Evolutionary conservation across 2,329 filamentous ascomycete species (phyloP), one percentile per base, ranked within the genome.

Genomic region (Phaeosphaeria sp.): DNA sequence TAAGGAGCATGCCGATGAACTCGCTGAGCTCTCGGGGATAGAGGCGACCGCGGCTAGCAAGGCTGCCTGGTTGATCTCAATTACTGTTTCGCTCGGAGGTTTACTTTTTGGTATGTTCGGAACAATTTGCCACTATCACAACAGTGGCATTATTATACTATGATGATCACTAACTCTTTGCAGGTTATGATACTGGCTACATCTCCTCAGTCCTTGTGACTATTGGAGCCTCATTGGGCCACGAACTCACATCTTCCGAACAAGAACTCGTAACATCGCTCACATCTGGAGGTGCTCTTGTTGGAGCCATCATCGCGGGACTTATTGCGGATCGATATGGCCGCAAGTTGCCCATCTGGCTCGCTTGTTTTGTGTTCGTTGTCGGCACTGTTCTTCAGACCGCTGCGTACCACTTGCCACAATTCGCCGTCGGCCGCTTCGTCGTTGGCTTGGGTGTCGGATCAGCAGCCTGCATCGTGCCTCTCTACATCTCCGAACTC

Each of bases 211-310:
- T 79, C 1, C 66, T 79, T 13, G 76, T 79, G 11, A 76, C 72
- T 0, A 71, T 78, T 25, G 74, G 75, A 17, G 72, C 52, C 2
- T 72, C 69, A 13, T 70, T 78, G 17, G 72, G 73, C 27, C 68
- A 68, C 25, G 59, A 62, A 30, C 64, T 74, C 43, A 70, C 57
- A 7, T 70, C 72, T 10, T 69, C 64, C 2, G 75, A 79, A 60
- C 73, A 78, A 54, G 76, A 78, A 56, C 67, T 76, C 6, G 74
- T 78, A 44, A 78, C 76, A n/a, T 74, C 74, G 13, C 65, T 79
- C 36, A 76, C 72, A 41, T 75, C 74, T 20, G 76, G 72, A 13
- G 76, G 73, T 23, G 77, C 76, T 6, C 71, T 78, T 39, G 62
- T 78, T 30, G 77, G 77, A 21, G 74, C 74, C 9, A 69, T 78